These are phyloP conservation scores for Lactarius hengduanensis DNA, from an alignment of 768 basidiomycete genomes.

Conservation along the genomic window DNA sequence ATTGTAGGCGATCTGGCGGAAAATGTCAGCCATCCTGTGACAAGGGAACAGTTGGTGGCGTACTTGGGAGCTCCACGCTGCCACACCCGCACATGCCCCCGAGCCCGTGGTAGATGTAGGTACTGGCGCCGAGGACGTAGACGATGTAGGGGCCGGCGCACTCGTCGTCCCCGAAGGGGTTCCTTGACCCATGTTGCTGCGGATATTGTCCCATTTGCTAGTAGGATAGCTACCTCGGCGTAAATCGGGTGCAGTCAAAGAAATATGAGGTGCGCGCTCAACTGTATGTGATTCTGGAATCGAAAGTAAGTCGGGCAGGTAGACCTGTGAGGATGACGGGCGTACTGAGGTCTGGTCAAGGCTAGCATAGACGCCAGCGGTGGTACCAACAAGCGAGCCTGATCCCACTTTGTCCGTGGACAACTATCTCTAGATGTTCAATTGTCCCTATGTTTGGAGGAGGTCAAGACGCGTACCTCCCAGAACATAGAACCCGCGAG, in stretches of 20 bases:
- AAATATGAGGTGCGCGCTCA: conserved; percentile 17
- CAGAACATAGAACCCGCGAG: conserved; percentile 76
- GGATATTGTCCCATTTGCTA: conserved; percentile 71
- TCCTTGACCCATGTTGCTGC: conserved; percentile 53
- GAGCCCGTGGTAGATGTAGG: conserved; percentile 33
- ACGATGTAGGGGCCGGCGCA: conserved; percentile 27
- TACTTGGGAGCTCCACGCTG: conserved; percentile 50
- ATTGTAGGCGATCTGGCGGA: conserved; percentile 42
- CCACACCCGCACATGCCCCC: conserved; percentile 43
- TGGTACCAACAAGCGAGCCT: conserved; percentile 56
- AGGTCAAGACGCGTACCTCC: conserved; percentile 42
- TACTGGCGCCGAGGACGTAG: conserved; percentile 24
- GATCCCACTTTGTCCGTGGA: conserved; percentile 60
- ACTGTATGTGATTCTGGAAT: conserved; percentile 60
- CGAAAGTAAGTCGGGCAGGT: neutral
- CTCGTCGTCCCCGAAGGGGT: conserved; percentile 19
- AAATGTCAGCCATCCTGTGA: conserved; percentile 5
- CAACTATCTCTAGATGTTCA: conserved; percentile 35
- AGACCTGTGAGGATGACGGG: neutral
- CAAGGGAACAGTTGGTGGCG: conserved; percentile 15
- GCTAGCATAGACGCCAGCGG: conserved; percentile 45
- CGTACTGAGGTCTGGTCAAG: conserved; percentile 54
- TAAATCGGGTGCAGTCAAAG: neutral
- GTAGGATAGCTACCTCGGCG: conserved; percentile 50
- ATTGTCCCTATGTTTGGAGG: neutral